Conservation (phyloP, 345 rosid genomes). For the Citrus unshiu region DNA sequence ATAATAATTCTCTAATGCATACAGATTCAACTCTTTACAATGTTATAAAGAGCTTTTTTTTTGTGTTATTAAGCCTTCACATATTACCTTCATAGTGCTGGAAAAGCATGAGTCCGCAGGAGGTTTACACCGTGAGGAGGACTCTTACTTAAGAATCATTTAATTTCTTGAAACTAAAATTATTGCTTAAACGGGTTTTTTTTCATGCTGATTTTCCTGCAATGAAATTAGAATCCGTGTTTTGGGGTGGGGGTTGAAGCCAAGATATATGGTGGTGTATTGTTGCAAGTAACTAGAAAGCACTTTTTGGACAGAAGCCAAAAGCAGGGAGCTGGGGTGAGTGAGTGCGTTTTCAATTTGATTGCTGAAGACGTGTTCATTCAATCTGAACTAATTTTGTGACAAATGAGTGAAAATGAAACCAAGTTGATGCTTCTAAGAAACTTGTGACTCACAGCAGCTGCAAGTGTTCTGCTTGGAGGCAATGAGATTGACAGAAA, state of each 20-base stretch:
- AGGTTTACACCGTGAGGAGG: no score
- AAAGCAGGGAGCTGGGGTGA: not conserved
- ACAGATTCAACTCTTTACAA: no score
- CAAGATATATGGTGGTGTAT: not conserved
- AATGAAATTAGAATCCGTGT: no score
- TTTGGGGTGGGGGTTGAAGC: not conserved
- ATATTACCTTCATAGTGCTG: no score
- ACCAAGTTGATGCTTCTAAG: not conserved
- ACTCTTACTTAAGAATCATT: no score
- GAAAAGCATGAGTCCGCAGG: no score
- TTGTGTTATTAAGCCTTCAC: no score
- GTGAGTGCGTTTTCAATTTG: not conserved
- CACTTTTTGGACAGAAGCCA: not conserved
- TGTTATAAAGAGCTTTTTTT: no score
- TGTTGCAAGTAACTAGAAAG: not conserved
- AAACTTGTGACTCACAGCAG: not conserved
- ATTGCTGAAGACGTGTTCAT: not conserved
- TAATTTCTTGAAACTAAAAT: not conserved
- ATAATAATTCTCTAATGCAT: no score
- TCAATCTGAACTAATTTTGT: not conserved
- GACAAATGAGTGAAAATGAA: not conserved
- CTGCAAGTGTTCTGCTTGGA: not conserved
- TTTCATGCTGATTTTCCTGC: not conserved
- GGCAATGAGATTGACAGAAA: not conserved
- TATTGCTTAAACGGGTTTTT: not conserved